Base-by-base conservation (phyloP, 768 basidiomycete genomes). In the Pulveroboletus sp. region DNA sequence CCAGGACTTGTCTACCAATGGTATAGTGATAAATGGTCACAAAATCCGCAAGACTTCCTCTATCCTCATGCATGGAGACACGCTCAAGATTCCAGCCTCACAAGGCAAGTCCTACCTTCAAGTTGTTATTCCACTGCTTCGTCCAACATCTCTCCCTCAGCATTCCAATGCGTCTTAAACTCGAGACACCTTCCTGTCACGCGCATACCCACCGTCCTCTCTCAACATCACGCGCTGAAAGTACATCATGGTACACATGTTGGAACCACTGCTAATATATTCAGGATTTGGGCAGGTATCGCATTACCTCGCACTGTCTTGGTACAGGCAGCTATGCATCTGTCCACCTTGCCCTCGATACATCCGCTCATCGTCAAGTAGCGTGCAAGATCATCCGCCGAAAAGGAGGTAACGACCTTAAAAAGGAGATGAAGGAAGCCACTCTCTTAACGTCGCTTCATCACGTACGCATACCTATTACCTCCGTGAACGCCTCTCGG, bases 301-400 rank as follows among this genome's bases (percentile, higher is more conserved):
- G 79, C 14, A 81, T 91, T n/a, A 88, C 85, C 17, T 82, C 84
- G 4, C 87, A 90, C 51, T 86, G 83, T 56, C 76, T 92, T 12
- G 90, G 90, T 35, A 83, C 80, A 20, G 90, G 90, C 5, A 85
- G 85, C 35, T 92, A 90, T 65, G 90, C 89, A 0, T 85, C 83
- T 1, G 90, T 92, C 1, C 84, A 90, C 58, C 76, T 92, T 20
- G 87, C 88, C 16, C 72, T 88, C 49, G 86, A 89, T 59, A 78
- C 74, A 10, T 63, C 67, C 9, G 78, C 73, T 39, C 76, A 81
- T 55, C 76, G 81, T 37, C 90, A 92, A 67, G 86, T 89, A 23
- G 90, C 90, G 19, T 91, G 89, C 65, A 92, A 92, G 65, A 89
- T 82, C 49, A 86, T 92, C 60, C 80, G 79, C 55, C 81, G 80